Evolutionary conservation across 129 eudicot species (phyloP), one percentile per base, ranked within the genome.

Genomic region (Saposhnikovia divaricata): DNA sequence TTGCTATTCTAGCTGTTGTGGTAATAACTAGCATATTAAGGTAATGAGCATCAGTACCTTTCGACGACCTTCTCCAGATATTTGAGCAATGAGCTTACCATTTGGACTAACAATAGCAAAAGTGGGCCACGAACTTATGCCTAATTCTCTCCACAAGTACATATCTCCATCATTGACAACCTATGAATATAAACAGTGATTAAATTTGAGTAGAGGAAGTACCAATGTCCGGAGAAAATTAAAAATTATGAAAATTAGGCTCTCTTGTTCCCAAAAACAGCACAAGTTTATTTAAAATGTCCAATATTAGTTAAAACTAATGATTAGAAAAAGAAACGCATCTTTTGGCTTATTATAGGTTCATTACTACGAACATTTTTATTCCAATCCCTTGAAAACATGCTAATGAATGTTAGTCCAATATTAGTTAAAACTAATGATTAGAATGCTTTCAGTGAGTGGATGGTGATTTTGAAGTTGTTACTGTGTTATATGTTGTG

Each of bases 131-230:
- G 98, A 95, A 88, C 82, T 95, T 51, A 95, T 83, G 59, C 98
- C 98, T 72, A 95, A 82, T 83, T 95, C 97, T 78, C 93, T 78
- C 98, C 98, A 95, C 83, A 95, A 84, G 72, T 87, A 87, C 98
- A 95, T 95, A 46, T 95, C 98, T 78, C 98, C 98, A 83, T 95
- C 98, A 86, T 95, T 95, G 77, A 95, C 98, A 76, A 95, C 98
- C 98, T 95, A 81, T 1, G 80, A 57, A 38, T 3, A 14, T 14
- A 71, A 71, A 71, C 44, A 71, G 75, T 34, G 75, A 47, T 18
- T 5, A 18, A 37, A 11, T 70, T 28, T 10, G 18, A 68, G 19
- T 28, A 68, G 57, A 50, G 57, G 57, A 28, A 34, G 38, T 10
- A 68, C 73, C 21, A 68, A 34, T 11, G 38, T 19, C 42, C 21